phyloP scores from a whole-genome alignment of 2,329 filamentous ascomycete species.

The Corinectria fuckeliana region DNA sequence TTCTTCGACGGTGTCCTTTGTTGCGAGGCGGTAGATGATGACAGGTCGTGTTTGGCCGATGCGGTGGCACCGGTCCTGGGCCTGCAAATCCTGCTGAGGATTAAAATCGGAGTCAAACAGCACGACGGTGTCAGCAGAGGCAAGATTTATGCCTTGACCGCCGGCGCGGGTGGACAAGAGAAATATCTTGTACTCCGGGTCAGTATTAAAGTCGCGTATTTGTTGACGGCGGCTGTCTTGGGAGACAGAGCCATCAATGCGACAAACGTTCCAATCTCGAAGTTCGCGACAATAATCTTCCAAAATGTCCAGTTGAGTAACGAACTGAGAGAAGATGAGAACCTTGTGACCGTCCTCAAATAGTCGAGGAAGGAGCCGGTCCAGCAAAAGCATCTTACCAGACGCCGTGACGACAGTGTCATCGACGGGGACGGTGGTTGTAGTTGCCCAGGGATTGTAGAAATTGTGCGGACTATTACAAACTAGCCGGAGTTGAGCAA shows the following conservation, averaged over 20 bases:
- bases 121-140: slow-evolving; percentile 89
- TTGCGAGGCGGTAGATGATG: slow-evolving; percentile 91
- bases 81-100: slow-evolving; percentile 94
- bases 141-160: slow-evolving; percentile 94
- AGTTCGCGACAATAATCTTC: slow-evolving; percentile 83
- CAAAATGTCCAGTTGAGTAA: slow-evolving; percentile 88
- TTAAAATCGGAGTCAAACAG: slow-evolving; percentile 93
- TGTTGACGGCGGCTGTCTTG: slow-evolving; percentile 74
- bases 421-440: slow-evolving; percentile 68
- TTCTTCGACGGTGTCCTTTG: slow-evolving; percentile 91
- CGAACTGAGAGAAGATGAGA: slow-evolving; percentile 96
- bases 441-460: slow-evolving; percentile 83
- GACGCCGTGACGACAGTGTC: slow-evolving; percentile 85
- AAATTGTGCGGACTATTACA: slow-evolving; percentile 98
- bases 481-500: slow-evolving; percentile 89
- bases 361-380: slow-evolving; percentile 79
- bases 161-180: slow-evolving; percentile 89
- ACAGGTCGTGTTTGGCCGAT: slow-evolving; percentile 94
- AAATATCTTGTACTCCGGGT: slow-evolving; percentile 75
- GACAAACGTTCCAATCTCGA: slow-evolving; percentile 80
- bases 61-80: slow-evolving; percentile 92
- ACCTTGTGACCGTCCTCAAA: slow-evolving; percentile 84
- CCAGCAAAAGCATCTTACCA: slow-evolving; percentile 94
- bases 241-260: slow-evolving; percentile 87
- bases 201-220: slow-evolving; percentile 75